Percentiles rank a stretch among this genome's conserved stretches.
Evolutionary conservation across 441 rosid species (phyloP).

Genomic region (Rhodomyrtus psidioides): DNA sequence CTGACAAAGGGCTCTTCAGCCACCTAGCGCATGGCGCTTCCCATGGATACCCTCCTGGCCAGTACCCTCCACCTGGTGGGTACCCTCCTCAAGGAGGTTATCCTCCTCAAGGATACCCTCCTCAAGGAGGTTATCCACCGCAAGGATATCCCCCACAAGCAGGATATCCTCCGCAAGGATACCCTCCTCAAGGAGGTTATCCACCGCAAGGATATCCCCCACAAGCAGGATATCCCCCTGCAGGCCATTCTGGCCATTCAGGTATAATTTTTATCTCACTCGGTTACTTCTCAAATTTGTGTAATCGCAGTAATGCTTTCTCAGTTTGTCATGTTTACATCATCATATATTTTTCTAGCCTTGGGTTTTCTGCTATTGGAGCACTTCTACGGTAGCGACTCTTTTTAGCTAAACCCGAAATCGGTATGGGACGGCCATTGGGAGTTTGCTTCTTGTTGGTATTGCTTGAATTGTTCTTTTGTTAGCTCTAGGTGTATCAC

Average conservation of each 20-base stretch:
- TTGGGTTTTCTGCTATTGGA: background rate
- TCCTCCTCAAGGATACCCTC: slow-evolving; percentile 6
- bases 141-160: background rate
- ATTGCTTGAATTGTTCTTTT: background rate
- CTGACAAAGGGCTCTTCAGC: slow-evolving; percentile 3
- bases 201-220: slow-evolving; percentile 6
- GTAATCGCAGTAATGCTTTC: background rate
- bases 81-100: slow-evolving; percentile 5
- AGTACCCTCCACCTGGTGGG: background rate
- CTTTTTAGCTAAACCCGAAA: background rate
- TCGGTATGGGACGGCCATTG: background rate
- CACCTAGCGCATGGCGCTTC: slow-evolving; percentile 1
- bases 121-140: slow-evolving; percentile 5
- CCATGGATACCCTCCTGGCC: slow-evolving; percentile 1
- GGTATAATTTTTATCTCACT: background rate
- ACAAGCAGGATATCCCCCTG: slow-evolving; percentile 2
- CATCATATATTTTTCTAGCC: background rate
- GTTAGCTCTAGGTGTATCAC: background rate
- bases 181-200: background rate
- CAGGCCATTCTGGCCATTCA: slow-evolving; percentile 1
- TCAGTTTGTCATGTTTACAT: background rate
- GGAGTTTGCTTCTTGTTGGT: background rate
- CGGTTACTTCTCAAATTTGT: background rate
- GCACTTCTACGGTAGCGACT: background rate
- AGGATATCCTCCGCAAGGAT: background rate